Evolutionary conservation across 2,329 filamentous ascomycete genomes (phyloP).

Genomic region (Fonsecaea multimorphosa): DNA sequence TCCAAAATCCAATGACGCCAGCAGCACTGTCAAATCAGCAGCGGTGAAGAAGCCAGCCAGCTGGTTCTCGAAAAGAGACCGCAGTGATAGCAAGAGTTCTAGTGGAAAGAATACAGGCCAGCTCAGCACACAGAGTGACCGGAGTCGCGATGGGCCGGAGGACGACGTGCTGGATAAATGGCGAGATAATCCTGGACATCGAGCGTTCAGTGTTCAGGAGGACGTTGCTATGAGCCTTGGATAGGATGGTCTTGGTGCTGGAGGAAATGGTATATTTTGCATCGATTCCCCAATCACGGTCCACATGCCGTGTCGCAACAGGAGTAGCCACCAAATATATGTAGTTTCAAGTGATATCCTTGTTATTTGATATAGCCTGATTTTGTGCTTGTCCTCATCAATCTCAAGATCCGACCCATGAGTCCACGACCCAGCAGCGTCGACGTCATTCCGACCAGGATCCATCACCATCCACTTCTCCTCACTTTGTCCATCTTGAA

Average conservation of each 20-base stretch:
- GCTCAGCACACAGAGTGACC: constrained; percentile 30
- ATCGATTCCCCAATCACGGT: not conserved
- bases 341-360: not conserved
- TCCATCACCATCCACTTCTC: not conserved
- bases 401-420: not conserved
- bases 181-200: constrained; percentile 27
- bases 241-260: constrained; percentile 14
- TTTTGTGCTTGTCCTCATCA: not conserved
- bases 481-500: not conserved
- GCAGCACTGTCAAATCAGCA: constrained; percentile 20
- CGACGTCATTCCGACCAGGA: not conserved
- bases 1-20: constrained; percentile 25
- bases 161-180: constrained; percentile 37
- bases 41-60: constrained; percentile 26
- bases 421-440: not conserved
- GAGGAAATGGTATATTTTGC: not conserved
- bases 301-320: not conserved
- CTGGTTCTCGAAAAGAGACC: constrained; percentile 36
- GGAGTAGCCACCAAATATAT: not conserved
- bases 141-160: constrained; percentile 36
- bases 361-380: not conserved
- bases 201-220: constrained; percentile 34
- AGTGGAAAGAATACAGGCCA: constrained; percentile 36
- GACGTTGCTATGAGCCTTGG: constrained; percentile 36
- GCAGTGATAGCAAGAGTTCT: constrained; percentile 36